Percentiles rank a stretch among this genome's conserved stretches.
These are phyloP conservation scores for Aspergillus sp. DNA, from an alignment of 2,329 filamentous ascomycete genomes.

Conservation along the genomic window DNA sequence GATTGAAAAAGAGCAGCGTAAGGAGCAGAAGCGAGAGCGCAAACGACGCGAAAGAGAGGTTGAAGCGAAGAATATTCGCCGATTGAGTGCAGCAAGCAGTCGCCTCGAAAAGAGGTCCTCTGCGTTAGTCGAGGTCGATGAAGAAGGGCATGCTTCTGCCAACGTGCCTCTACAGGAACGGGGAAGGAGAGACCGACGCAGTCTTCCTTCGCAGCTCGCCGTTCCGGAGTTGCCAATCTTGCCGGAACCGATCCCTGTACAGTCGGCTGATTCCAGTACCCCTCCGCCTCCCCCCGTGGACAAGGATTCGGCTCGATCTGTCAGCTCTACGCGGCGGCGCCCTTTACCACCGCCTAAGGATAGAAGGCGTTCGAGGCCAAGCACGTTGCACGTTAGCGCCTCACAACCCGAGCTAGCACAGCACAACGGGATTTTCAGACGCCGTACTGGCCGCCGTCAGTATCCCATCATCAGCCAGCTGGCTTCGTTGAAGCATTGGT, in stretches of 20 bases:
- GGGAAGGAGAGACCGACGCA: slow-evolving; percentile 75
- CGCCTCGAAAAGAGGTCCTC: slow-evolving; percentile 79
- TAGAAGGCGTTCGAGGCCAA: slow-evolving; percentile 72
- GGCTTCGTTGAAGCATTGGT: slow-evolving; percentile 69
- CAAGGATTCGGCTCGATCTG: slow-evolving; percentile 69
- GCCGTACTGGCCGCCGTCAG: slow-evolving; percentile 56
- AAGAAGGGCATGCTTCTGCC: slow-evolving; percentile 59
- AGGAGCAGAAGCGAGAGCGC: slow-evolving; percentile 73
- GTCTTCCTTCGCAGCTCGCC: slow-evolving; percentile 61
- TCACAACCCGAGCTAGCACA: slow-evolving; percentile 62
- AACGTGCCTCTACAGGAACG: slow-evolving; percentile 65
- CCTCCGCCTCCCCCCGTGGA: slow-evolving; percentile 68
- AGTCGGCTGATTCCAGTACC: slow-evolving; percentile 37
- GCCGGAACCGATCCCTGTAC: slow-evolving; percentile 56
- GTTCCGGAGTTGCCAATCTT: slow-evolving; percentile 75
- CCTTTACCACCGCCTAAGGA: slow-evolving; percentile 87
- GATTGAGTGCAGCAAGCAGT: slow-evolving; percentile 86
- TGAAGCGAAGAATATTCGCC: slow-evolving; percentile 74
- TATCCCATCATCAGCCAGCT: slow-evolving; percentile 67
- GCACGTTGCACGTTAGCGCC: slow-evolving; percentile 82
- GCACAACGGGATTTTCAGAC: slow-evolving; percentile 56
- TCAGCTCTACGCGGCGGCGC: slow-evolving; percentile 73
- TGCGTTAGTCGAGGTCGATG: slow-evolving; percentile 73
- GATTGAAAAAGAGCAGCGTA: slow-evolving; percentile 91
- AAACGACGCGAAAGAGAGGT: slow-evolving; percentile 83